phyloP scores from a whole-genome alignment of 345 rosid genomes.

The Lumnitzera racemosa region DNA sequence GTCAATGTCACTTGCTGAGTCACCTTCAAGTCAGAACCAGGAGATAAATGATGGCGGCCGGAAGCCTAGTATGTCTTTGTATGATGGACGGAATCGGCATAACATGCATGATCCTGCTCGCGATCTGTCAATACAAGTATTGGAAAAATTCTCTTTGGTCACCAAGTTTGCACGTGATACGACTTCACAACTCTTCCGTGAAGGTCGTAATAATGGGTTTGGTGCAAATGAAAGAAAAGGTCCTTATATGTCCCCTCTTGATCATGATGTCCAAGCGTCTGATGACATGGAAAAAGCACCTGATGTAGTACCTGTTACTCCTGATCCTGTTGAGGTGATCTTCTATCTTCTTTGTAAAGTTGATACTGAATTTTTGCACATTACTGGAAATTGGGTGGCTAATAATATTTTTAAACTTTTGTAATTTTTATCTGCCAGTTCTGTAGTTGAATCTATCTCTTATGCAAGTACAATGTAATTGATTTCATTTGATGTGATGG shows the following conservation, averaged over 20 bases:
- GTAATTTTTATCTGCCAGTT: too few species aligned
- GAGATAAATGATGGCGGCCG: conserved; percentile 32
- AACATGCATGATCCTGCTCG: conserved; percentile 81
- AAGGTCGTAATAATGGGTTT: conserved; percentile 49
- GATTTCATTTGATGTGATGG: too few species aligned
- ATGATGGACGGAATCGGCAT: conserved; percentile 46
- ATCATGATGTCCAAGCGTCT: conserved; percentile 28
- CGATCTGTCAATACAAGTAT: conserved; percentile 78
- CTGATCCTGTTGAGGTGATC: conserved; percentile 86
- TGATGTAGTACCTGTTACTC: conserved; percentile 36
- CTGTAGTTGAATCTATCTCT: too few species aligned
- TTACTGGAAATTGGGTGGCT: too few species aligned
- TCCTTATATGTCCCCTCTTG: conserved; percentile 28
- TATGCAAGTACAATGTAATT: too few species aligned
- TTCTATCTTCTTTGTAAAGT: conserved; percentile 5
- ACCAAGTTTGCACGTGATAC: conserved; percentile 94
- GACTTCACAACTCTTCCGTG: conserved; percentile 79
- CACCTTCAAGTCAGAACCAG: conserved; percentile 35
- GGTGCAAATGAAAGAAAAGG: conserved; percentile 52
- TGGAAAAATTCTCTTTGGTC: conserved; percentile 92
- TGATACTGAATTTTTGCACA: too few species aligned
- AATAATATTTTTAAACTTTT: too few species aligned
- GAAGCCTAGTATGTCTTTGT: conserved; percentile 30
- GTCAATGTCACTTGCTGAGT: conserved; percentile 31
- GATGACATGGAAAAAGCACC: conserved; percentile 33